Base-by-base conservation (phyloP, 169 alveolate species). In the Cryptosporidium ryanae region DNA sequence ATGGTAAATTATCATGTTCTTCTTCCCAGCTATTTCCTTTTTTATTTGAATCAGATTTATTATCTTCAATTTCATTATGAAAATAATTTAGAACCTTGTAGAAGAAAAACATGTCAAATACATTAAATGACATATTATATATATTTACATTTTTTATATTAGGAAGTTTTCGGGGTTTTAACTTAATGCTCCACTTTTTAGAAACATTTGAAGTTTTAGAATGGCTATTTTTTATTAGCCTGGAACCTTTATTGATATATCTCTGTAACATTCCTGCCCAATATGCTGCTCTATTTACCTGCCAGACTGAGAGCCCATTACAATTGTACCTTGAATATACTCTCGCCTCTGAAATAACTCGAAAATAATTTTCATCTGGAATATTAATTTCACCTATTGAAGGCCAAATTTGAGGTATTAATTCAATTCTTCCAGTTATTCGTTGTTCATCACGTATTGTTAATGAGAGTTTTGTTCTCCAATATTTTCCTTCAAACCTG, bases 241-340 rank as follows among this genome's bases (percentile, higher is more conserved):
- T 32, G 13, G 87, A 63, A 4, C 87, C 87, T 43, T 76, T 76
- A 61, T 18, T 17, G 8, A 76, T 76, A 31, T 76, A 76, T 34
- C 87, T 76, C n/a, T 76, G 76, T 61, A 76, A 23, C 71, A 76
- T 59, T 44, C 87, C 87, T 43, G 87, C 71, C 87, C 87, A 76
- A 61, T 76, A 76, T 76, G 25, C 49, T 59, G 87, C 87, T 44
- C 87, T 55, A 44, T 76, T 76, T 34, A 76, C 70, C 46, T 61
- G 87, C 87, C 87, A 76, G 10, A 32, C 68, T 31, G 46, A 59
- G 8, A 76, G 64, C 31, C 64, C 64, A 34, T 76, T 55, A 59
- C 87, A 76, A 38, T 76, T 76, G 13, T 27, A 76, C 38, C 43
- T 76, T 0, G 87, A 76, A 15, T 3, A 29, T 13, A 76, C 87